Percentiles rank a stretch among this genome's conserved stretches.
Conservation (phyloP, 148 eudicot species). For the Rhododendron mucronatum region DNA sequence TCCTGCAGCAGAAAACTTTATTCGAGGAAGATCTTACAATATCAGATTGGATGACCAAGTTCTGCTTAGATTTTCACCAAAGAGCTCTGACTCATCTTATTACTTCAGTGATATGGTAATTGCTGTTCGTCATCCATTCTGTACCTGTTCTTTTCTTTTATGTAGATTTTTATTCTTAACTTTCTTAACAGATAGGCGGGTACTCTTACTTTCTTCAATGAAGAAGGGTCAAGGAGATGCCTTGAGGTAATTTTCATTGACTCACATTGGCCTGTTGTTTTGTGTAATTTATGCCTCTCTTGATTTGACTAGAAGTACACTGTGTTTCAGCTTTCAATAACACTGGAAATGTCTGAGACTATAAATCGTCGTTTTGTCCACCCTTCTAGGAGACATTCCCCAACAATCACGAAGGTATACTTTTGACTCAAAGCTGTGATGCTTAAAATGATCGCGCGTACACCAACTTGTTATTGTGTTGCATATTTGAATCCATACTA, state of each 20-base stretch:
- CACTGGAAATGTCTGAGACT: constrained; percentile 89
- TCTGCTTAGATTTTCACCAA: constrained; percentile 90
- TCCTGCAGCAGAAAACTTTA: constrained; percentile 94
- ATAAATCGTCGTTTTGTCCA: constrained; percentile 71
- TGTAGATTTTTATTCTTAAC: constrained; percentile 1
- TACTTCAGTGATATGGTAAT: constrained; percentile 91
- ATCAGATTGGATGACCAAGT: constrained; percentile 96
- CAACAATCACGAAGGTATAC: constrained; percentile 81
- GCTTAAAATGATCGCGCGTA: neutral
- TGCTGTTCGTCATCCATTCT: neutral
- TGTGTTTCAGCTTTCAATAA: constrained; percentile 64
- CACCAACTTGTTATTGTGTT: neutral
- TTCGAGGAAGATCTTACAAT: constrained; percentile 93
- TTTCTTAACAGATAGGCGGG: constrained; percentile 86
- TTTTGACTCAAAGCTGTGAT: constrained; percentile 3
- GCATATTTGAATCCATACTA: neutral
- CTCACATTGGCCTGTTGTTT: neutral
- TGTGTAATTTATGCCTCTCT: neutral
- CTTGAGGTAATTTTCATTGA: constrained; percentile 61
- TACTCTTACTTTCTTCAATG: constrained; percentile 89
- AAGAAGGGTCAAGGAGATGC: constrained; percentile 84
- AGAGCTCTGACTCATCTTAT: constrained; percentile 87
- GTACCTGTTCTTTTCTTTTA: neutral
- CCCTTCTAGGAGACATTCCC: constrained; percentile 88
- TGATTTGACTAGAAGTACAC: constrained; percentile 10